Evolutionary conservation across 2,329 filamentous ascomycete species (phyloP).

Genomic region (Fusarium euwallaceae): DNA sequence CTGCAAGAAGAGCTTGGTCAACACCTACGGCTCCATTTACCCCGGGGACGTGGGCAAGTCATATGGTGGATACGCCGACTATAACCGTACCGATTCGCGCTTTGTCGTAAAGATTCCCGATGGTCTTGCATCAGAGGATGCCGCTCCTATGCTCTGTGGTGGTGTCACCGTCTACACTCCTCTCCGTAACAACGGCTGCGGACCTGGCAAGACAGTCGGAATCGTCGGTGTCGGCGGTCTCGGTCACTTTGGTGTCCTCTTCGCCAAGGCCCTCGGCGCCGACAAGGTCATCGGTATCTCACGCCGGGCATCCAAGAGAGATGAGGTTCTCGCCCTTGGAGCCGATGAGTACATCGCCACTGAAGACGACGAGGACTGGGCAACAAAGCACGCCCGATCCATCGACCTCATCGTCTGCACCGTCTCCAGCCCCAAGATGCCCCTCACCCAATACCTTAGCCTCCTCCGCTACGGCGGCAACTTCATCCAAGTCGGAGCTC

Average conservation of each 20-base stretch:
- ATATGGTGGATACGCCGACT: slow-evolving; percentile 62
- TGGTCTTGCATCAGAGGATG: slow-evolving; percentile 53
- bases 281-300: slow-evolving; percentile 72
- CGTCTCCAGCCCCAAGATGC: slow-evolving; percentile 68
- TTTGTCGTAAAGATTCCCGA: slow-evolving; percentile 66
- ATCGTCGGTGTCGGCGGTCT: slow-evolving; percentile 77
- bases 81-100: slow-evolving; percentile 49
- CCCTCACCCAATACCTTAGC: slow-evolving; percentile 70
- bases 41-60: slow-evolving; percentile 57
- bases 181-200: slow-evolving; percentile 70
- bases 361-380: slow-evolving; percentile 66
- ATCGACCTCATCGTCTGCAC: slow-evolving; percentile 72
- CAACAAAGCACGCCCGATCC: slow-evolving; percentile 60
- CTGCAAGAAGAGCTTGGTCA: slow-evolving; percentile 54
- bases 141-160: slow-evolving; percentile 76
- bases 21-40: slow-evolving; percentile 67
- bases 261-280: slow-evolving; percentile 74
- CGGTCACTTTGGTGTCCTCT: slow-evolving; percentile 76
- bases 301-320: slow-evolving; percentile 63
- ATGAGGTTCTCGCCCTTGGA: slow-evolving; percentile 68
- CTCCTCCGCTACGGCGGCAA: slow-evolving; percentile 70
- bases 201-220: slow-evolving; percentile 75
- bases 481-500: slow-evolving; percentile 71
- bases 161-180: slow-evolving; percentile 76
- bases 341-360: slow-evolving; percentile 62